A percentile compares a stretch with the other conserved stretches of the same genome.
These are phyloP conservation scores for Solanum tarijense DNA, from an alignment of 257 asterid species.

Conservation along the genomic window DNA sequence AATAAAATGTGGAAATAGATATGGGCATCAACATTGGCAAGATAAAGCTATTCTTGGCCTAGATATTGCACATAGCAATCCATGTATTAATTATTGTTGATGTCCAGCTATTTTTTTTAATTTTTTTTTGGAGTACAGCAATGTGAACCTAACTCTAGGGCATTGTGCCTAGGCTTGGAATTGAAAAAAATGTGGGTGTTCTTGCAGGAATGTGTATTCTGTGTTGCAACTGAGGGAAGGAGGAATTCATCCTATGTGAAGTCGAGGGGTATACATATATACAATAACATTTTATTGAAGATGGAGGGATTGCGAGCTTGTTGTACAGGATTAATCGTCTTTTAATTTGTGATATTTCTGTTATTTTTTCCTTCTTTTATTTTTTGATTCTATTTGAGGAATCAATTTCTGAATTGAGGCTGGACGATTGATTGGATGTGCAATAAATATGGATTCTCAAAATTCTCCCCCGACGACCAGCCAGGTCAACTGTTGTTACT, in stretches of 20 bases:
- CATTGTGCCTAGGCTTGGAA: not conserved
- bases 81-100: not conserved
- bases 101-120: not conserved
- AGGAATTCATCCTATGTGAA: not conserved
- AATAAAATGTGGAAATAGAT: not conserved
- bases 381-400: conserved; percentile 7
- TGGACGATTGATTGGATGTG: conserved; percentile 12
- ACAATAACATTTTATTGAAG: not conserved
- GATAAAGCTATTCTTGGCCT: not conserved
- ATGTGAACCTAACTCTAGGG: not conserved
- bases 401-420: conserved; percentile 9
- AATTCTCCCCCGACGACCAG: conserved; percentile 26
- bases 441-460: conserved; percentile 49
- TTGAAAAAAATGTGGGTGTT: not conserved
- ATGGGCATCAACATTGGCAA: not conserved
- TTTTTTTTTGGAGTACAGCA: not conserved
- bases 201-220: not conserved
- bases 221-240: not conserved
- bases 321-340: not conserved
- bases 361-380: not conserved
- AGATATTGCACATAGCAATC: not conserved
- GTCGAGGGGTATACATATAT: not conserved
- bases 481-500: conserved; percentile 54
- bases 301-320: conserved; percentile 1
- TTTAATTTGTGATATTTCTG: not conserved